phyloP scores from a whole-genome alignment of 257 asterid genomes.

The Salvia splendens region DNA sequence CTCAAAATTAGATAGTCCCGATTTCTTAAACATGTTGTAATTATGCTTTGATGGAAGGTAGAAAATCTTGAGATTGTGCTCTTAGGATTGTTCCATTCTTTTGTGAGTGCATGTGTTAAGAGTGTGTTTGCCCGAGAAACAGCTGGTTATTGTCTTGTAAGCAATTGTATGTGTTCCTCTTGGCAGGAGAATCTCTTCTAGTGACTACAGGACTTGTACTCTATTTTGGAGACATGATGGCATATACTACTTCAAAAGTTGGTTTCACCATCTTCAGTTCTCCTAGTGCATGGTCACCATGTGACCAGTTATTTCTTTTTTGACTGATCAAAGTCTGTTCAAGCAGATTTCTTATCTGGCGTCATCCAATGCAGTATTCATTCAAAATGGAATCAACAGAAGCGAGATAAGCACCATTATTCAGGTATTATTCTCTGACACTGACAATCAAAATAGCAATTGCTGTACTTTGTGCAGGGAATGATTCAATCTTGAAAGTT shows the following conservation, averaged over 20 bases:
- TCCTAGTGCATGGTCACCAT: constrained; percentile 18
- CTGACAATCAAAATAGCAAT: constrained; percentile 22
- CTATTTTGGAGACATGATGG: constrained; percentile 82
- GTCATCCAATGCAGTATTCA: constrained; percentile 37
- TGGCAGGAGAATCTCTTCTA: constrained; percentile 90
- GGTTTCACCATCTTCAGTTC: constrained; percentile 40
- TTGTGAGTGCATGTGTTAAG: not conserved
- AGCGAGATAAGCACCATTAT: constrained; percentile 83
- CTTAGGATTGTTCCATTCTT: constrained; percentile 2
- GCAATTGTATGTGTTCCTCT: constrained; percentile 36
- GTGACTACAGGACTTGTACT: constrained; percentile 84
- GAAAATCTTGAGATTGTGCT: constrained; percentile 13
- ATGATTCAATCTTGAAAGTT: not conserved
- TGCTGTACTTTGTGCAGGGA: not conserved
- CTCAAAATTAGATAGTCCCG: not conserved
- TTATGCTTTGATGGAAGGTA: constrained; percentile 19
- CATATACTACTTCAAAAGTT: constrained; percentile 69
- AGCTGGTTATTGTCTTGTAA: constrained; percentile 27
- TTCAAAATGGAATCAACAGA: constrained; percentile 50
- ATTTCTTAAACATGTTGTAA: constrained; percentile 4
- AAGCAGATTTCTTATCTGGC: constrained; percentile 54
- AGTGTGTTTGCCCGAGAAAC: not conserved
- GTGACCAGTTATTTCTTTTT: constrained; percentile 20
- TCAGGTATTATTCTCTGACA: constrained; percentile 55
- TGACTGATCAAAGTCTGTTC: constrained; percentile 36